Percentiles rank a stretch among this genome's conserved stretches.
Conservation (phyloP, 768 basidiomycete genomes). For the Collybia sp. region DNA sequence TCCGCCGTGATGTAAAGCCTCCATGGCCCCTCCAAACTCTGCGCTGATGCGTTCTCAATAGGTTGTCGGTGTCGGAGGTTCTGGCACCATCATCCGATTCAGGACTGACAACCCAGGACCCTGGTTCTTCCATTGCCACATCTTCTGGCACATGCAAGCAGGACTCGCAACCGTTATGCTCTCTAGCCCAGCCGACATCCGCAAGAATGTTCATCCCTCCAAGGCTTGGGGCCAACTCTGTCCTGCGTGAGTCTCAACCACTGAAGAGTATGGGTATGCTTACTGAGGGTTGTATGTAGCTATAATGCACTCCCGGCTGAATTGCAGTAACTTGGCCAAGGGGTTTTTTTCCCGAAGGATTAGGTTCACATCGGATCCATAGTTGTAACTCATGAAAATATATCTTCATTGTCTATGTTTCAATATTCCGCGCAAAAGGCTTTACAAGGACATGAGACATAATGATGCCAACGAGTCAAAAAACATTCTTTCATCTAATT, state of each 20-base stretch:
- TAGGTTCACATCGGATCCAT: background rate
- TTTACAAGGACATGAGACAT: no score
- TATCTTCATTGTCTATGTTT: no score
- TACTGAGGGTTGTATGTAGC: no score
- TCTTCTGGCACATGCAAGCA: background rate
- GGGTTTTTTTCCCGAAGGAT: background rate
- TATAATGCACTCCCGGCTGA: no score
- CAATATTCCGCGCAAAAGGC: no score
- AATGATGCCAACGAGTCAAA: no score
- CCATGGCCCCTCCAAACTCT: background rate
- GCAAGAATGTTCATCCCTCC: constrained; percentile 3
- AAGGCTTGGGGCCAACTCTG: constrained; percentile 9
- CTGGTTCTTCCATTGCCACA: background rate
- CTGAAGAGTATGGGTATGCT: no score
- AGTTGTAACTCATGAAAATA: no score
- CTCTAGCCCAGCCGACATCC: background rate
- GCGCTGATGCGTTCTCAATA: background rate
- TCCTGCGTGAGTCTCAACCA: constrained; percentile 7
- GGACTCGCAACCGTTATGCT: no score
- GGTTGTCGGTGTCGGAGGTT: constrained; percentile 16
- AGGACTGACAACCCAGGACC: constrained; percentile 17
- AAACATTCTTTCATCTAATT: background rate
- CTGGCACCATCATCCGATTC: constrained; percentile 20
- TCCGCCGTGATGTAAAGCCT: constrained; percentile 17
- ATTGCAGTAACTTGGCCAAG: no score